phyloP scores from a whole-genome alignment of 1,284 basidiomycete species.

The Porogramme epimiltina region DNA sequence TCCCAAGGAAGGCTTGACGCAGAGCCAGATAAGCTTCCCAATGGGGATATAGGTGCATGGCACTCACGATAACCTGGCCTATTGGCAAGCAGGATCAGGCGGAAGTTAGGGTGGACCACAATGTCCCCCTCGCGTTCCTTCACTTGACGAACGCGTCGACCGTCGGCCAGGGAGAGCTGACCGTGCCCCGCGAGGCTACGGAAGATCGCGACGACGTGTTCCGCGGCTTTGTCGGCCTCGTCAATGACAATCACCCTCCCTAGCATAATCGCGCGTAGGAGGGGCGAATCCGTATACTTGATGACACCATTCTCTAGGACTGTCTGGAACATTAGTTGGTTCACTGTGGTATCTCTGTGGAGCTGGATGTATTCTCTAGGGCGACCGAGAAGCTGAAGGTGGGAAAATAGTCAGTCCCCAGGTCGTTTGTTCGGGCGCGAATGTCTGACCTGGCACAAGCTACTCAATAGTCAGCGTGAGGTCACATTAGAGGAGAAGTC shows the following conservation, averaged over 20 bases:
- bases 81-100: conserved; percentile 65
- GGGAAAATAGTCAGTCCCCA: neutral
- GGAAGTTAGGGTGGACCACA: conserved; percentile 61
- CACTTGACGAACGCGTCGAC: conserved; percentile 51
- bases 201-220: conserved; percentile 72
- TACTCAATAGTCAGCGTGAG: conserved; percentile 12
- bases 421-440: neutral
- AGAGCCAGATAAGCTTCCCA: neutral
- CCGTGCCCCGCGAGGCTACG: conserved; percentile 63
- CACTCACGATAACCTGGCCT: conserved; percentile 73
- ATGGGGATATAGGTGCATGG: too few relatives aligned
- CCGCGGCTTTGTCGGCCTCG: conserved; percentile 71
- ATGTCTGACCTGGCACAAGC: conserved; percentile 51
- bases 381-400: conserved; percentile 52
- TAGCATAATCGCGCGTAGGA: conserved; percentile 58
- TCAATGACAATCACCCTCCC: conserved; percentile 67
- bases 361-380: conserved; percentile 72
- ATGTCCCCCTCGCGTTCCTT: conserved; percentile 54
- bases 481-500: neutral
- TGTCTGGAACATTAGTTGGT: conserved; percentile 69
- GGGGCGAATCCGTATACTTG: conserved; percentile 62
- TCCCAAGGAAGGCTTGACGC: conserved; percentile 61
- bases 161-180: conserved; percentile 63
- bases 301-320: conserved; percentile 56
- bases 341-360: conserved; percentile 69